Conservation (phyloP, 2,329 filamentous ascomycete genomes). For the Apiospora saccharicola region DNA sequence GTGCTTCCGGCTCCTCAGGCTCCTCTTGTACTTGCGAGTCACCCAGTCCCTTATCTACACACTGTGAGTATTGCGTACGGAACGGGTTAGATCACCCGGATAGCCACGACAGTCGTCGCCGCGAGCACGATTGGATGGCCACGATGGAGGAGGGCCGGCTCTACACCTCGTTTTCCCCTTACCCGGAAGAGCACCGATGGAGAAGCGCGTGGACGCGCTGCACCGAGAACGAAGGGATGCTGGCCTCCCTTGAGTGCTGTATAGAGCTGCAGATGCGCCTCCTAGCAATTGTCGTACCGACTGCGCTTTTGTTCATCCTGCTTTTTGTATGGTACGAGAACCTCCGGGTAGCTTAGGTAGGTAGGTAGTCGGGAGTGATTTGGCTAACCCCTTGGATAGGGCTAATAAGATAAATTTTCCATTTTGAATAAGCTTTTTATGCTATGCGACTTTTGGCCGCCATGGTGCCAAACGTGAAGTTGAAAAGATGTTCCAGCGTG, state of each 20-base stretch:
- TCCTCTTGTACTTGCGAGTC: background rate
- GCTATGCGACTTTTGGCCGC: background rate
- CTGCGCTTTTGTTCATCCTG: constrained; percentile 31
- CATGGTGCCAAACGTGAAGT: background rate
- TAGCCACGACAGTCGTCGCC: background rate
- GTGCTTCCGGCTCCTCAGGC: background rate
- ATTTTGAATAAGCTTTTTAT: background rate
- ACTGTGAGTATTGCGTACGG: constrained; percentile 3
- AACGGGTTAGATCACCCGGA: background rate
- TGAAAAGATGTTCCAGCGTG: background rate
- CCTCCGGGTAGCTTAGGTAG: background rate
- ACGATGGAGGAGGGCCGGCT: constrained; percentile 3
- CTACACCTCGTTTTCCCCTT: background rate
- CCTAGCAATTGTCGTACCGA: constrained; percentile 30
- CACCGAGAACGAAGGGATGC: constrained; percentile 27
- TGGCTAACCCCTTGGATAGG: background rate
- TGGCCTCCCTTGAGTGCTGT: constrained; percentile 30
- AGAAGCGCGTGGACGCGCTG: constrained; percentile 26
- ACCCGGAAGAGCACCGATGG: background rate
- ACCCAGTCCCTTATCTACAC: background rate
- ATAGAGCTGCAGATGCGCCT: constrained; percentile 34
- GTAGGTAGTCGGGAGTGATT: background rate
- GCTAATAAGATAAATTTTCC: background rate
- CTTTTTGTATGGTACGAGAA: constrained; percentile 13
- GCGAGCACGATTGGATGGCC: background rate